Evolutionary conservation across 2,329 filamentous ascomycete species (phyloP), one percentile per base, ranked within the genome.

Genomic region (Colletotrichum euphorbiae): DNA sequence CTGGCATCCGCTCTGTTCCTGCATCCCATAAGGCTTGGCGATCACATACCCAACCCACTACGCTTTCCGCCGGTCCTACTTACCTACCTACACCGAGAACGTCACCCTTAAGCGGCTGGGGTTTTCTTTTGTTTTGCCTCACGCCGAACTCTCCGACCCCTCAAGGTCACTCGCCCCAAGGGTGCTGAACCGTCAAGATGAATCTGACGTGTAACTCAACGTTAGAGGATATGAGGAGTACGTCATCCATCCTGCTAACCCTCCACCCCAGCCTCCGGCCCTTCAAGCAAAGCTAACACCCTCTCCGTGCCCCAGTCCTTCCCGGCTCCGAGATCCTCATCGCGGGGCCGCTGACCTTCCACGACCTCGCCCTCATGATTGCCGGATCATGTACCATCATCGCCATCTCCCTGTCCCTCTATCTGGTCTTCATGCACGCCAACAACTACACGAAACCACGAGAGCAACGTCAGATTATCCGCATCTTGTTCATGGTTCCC

Each of bases 401-500:
- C 36, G 81, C 87, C 43, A 81, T 84, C n/a, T 59, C 82, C 50
- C 75, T 85, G 45, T 88, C 87, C 63, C 76, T 89, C 55, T 88
- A 83, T 71, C 80, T 89, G 42, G 85, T 89, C 69, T 86, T 79
- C 76, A 84, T 84, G 80, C 88, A 90, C 80, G 86, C 87, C 33
- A 71, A 81, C 17, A 83, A 89, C 77, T 90, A 90, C 74, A 89
- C 87, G 28, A 87, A 87, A 63, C 87, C 87, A 6, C 77, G 80
- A 62, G 86, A 89, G 76, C 87, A 90, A 74, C 84, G 82, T 77
- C 86, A 89, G 83, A 94, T 96, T 74, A 94, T 97, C 73, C 92
- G 93, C 55, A 95, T 97, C 72, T 85, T 97, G 28, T 90, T 94
- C 77, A 95, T 97, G 92, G 88, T 97, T 56, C 93, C 93, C 43